Conservation (phyloP, 225 moss, liverwort and hornwort genomes). For the Anthoceros angustus region DNA sequence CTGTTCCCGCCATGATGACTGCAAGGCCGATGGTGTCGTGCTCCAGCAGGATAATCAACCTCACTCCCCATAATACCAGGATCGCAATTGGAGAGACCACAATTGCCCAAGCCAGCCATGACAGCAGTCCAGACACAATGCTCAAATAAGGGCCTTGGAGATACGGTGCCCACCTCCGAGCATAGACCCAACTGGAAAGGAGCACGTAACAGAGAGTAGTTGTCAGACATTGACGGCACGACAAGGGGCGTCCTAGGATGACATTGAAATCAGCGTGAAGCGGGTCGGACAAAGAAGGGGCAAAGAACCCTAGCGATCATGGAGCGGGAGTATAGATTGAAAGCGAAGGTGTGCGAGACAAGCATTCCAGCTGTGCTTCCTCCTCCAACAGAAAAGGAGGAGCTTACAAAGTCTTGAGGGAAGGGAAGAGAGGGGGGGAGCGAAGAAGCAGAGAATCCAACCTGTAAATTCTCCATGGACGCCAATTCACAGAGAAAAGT, state of each 20-base stretch:
- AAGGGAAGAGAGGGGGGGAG: neutral
- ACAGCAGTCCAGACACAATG: conserved; percentile 60
- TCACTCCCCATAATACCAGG: conserved; percentile 73
- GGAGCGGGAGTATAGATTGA: no score
- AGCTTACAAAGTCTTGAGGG: neutral
- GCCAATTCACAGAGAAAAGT: conserved; percentile 98
- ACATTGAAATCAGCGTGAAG: conserved; percentile 5
- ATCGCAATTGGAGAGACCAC: conserved; percentile 79
- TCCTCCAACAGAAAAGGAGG: neutral
- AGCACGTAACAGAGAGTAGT: conserved; percentile 10
- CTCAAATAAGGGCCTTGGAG: conserved; percentile 76
- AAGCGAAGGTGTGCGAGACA: no score
- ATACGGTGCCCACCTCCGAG: conserved; percentile 92
- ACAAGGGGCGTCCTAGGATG: neutral
- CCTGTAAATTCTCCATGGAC: conserved; percentile 99
- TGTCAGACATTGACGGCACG: neutral
- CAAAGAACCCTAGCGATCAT: neutral
- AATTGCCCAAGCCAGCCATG: conserved; percentile 64
- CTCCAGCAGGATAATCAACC: conserved; percentile 59
- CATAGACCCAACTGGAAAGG: conserved; percentile 85
- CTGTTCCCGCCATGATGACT: conserved; percentile 96
- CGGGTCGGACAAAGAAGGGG: neutral
- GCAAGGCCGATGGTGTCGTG: conserved; percentile 94
- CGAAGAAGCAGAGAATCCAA: conserved; percentile 9
- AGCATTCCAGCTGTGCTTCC: no score